Conservation (phyloP, 192 early-diverging fungal species). For the Paraglomus brasilianum region DNA sequence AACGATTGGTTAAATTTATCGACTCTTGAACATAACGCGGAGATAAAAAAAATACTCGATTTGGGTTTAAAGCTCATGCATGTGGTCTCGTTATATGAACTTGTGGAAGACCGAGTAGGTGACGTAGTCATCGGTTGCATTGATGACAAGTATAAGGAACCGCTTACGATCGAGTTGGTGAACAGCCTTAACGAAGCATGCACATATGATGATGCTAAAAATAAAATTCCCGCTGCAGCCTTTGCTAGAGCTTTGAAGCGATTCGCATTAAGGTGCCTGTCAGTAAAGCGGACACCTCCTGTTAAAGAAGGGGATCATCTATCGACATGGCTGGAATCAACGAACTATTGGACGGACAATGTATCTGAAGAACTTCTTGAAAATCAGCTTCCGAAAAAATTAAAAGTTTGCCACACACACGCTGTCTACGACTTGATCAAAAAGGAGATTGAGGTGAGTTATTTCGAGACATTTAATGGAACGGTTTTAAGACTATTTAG, state of each 20-base stretch:
- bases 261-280: constrained; percentile 21
- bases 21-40: background rate
- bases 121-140: constrained; percentile 4
- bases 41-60: background rate
- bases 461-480: too few relatives aligned
- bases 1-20: constrained; percentile 30
- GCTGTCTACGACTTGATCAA: background rate
- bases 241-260: constrained; percentile 21
- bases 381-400: background rate
- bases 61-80: constrained; percentile 13
- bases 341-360: background rate
- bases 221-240: constrained; percentile 3
- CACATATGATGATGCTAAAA: background rate
- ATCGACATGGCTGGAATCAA: background rate
- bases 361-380: background rate
- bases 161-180: background rate
- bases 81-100: constrained; percentile 28
- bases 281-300: background rate
- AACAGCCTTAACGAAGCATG: background rate
- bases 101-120: constrained; percentile 27
- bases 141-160: constrained; percentile 21
- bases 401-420: background rate
- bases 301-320: background rate
- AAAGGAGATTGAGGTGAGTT: background rate
- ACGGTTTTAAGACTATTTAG: too few relatives aligned